These are phyloP conservation scores for Penium margaritaceum DNA, from an alignment of 139 green algal genomes.

Conservation along the genomic window DNA sequence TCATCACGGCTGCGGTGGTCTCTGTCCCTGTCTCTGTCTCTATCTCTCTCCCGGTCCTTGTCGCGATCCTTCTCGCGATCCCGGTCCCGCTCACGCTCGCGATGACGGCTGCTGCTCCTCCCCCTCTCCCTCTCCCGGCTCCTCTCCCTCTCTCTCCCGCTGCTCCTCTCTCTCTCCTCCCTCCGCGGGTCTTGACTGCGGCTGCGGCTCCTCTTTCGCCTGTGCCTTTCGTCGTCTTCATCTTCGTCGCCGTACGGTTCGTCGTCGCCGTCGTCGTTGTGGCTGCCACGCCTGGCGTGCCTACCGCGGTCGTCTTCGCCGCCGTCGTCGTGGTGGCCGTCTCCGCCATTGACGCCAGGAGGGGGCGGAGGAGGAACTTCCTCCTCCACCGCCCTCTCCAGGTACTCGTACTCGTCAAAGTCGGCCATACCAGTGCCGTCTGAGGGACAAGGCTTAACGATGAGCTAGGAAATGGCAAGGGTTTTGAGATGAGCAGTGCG, in stretches of 20 bases:
- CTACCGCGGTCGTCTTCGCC: background rate
- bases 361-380: too few relatives aligned
- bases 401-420: conserved; percentile 46
- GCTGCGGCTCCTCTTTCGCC: too few relatives aligned
- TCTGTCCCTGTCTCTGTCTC: conserved; percentile 1
- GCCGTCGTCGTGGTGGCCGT: background rate
- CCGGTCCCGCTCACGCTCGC: conserved; percentile 22
- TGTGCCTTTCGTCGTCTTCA: too few relatives aligned
- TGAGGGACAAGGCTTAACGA: too few relatives aligned
- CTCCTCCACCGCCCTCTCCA: conserved; percentile 41
- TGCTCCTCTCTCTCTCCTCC: conserved; percentile 5
- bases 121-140: conserved; percentile 24
- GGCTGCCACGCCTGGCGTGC: too few relatives aligned
- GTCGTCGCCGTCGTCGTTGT: too few relatives aligned
- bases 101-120: conserved; percentile 18
- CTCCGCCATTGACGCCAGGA: background rate
- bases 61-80: conserved; percentile 32
- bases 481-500: too few relatives aligned
- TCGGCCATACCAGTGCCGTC: too few relatives aligned
- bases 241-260: too few relatives aligned
- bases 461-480: too few relatives aligned
- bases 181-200: too few relatives aligned
- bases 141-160: conserved; percentile 11
- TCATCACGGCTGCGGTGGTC: background rate
- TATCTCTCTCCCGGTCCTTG: conserved; percentile 25